Percentiles rank a stretch among this genome's conserved stretches.
Evolutionary conservation across 805 yeast species (phyloP).

Genomic region (Ogataea ganodermae): DNA sequence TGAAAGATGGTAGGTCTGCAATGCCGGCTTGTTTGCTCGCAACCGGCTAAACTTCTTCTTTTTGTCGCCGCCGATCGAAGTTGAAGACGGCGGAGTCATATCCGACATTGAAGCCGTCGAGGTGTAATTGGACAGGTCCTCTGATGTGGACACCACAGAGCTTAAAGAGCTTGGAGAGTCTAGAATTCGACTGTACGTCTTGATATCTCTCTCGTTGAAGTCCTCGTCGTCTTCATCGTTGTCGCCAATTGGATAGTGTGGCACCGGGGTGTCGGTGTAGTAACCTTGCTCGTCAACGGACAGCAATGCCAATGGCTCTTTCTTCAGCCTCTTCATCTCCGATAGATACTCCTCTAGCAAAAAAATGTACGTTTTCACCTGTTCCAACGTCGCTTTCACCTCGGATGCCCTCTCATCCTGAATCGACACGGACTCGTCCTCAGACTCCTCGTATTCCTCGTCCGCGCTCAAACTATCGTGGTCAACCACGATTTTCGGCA

Average conservation of each 20-base stretch:
- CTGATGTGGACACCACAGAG: constrained; percentile 19
- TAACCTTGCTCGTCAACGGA: constrained; percentile 24
- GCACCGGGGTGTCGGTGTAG: constrained; percentile 16
- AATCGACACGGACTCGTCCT: constrained; percentile 8
- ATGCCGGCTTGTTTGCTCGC: constrained; percentile 8
- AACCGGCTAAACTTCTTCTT: constrained; percentile 16
- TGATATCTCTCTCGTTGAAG: constrained; percentile 8
- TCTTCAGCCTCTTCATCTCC: constrained; percentile 13
- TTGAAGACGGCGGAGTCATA: constrained; percentile 20
- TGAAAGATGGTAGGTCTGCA: constrained; percentile 37
- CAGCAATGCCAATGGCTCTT: constrained; percentile 19
- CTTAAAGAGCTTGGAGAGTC: constrained; percentile 11
- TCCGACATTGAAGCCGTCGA: constrained; percentile 25
- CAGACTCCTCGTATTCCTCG: constrained; percentile 24
- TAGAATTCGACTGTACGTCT: neutral
- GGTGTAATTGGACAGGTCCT: constrained; percentile 20
- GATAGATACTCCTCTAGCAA: constrained; percentile 11
- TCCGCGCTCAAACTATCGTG: constrained; percentile 12
- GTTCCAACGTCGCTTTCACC: constrained; percentile 5
- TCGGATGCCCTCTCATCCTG: constrained; percentile 2
- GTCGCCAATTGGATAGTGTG: neutral
- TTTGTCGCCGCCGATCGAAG: constrained; percentile 7
- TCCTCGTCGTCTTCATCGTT: constrained; percentile 12
- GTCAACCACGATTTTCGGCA: constrained; percentile 6
- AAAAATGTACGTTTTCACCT: constrained; percentile 16